Evolutionary conservation across 768 basidiomycete genomes (phyloP), one percentile per base, ranked within the genome.

Genomic region (Tylopilus rubrobrunneus): DNA sequence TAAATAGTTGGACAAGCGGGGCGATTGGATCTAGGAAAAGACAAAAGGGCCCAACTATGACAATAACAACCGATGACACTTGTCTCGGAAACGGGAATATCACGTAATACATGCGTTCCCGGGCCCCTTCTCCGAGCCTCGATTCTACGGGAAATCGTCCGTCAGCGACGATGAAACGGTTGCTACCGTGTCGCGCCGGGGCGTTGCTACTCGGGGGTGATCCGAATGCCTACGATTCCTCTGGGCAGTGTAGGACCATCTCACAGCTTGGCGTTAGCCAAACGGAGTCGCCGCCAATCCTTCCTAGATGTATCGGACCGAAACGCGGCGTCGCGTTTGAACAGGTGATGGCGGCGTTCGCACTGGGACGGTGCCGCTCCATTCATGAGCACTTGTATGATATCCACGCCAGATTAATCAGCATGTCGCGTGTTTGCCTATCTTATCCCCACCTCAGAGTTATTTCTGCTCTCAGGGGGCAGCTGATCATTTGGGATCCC

Each of bases 91-190:
- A 53, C 27, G 51, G 58, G 42, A 40, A 25, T 5, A 4, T 59
- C 62, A 64, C 48, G 42, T 64, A 55, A 62, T 29, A 29, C 5
- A 29, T n/a, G n/a, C n/a, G n/a, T n/a, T n/a, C n/a, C n/a, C n/a
- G n/a, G n/a, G n/a, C n/a, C n/a, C n/a, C 36, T 14, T 12, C 12
- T 29, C 29, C 29, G 4, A 8, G 4, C 29, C 11, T 34, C 33
- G 12, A 36, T 9, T 15, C 11, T n/a, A 39, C n/a, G 37, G n/a
- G 37, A 11, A 15, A 36, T 17, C n/a, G n/a, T 19, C 37, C 2
- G 17, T 15, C n/a, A 39, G 37, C 37, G 12, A 37, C 34, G 36
- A 15, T 37, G 36, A 15, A 37, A 37, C 36, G 36, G 17, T 7
- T 37, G 15, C 4, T 10, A 15, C 15, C 36, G 7, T 31, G 29